Base-by-base conservation (phyloP, 202 grass and related monocot species). In the Schoenoplectus triqueter region DNA sequence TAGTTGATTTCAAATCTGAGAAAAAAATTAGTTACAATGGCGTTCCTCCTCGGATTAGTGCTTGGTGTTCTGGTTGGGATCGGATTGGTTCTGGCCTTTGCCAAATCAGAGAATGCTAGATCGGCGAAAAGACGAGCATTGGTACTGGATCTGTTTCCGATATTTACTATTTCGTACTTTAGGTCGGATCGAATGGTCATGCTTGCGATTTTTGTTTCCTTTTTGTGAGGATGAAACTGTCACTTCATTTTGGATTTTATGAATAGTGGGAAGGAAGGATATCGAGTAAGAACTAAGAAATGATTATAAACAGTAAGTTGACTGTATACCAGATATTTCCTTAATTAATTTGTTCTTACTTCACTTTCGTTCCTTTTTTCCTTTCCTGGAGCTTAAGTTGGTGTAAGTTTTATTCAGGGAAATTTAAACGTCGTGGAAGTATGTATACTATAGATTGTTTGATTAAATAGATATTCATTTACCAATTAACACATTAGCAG, bases 1-100 rank as follows among this genome's bases (percentile, higher is more conserved):
- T 0, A 31, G 31, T 31, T 31, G 31, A 31, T 31, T 31, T 31
- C 31, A 31, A 31, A 31, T 31, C 31, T 31, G 31, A 31, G 31
- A 31, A 31, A 31, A 31, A 31, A 14, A 14, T 65, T 0, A 31
- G 63, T 65, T 3, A 10, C 51, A 69, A 97, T 97, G 94, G 91
- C 88, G 78, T 97, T 97, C 69, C 71, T 82, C 51, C 2, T 92
- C 31, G 94, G 89, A 45, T 45, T 97, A 69, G 81, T 88, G 69
- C 20, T 92, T 22, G 94, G 94, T 83, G 42, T 97, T 73, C 78
- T 85, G 6, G 89, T 46, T n/a, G 94, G 94, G 47, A 68, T 97
- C 46, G 91, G 85, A 31, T 74, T 97, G 84, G 69, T 93, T 81
- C 39, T 97, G 71, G 91, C 73, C 66, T 97, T 97, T 84, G 86